phyloP scores from a whole-genome alignment of 2,329 filamentous ascomycete species.

The Zymoseptoria tritici region DNA sequence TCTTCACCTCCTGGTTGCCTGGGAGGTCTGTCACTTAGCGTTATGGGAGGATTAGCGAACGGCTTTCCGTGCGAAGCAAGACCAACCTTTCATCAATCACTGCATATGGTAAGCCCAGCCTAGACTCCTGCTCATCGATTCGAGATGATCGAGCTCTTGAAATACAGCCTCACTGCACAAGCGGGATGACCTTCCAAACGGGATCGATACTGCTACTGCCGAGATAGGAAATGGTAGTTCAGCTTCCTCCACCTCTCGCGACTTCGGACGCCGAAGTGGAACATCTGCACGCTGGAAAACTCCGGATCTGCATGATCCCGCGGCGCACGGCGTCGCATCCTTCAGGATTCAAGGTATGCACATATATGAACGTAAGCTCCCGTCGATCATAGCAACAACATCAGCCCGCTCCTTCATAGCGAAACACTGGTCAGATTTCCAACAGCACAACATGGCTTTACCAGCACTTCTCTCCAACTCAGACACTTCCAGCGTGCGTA shows the following conservation, averaged over 20 bases:
- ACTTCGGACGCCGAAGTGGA: neutral
- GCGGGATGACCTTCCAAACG: neutral
- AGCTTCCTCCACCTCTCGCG: neutral
- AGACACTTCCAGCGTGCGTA: neutral
- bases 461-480: neutral
- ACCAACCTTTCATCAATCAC: neutral
- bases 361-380: neutral
- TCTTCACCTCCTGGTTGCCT: slow-evolving; percentile 6
- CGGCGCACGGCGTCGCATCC: neutral
- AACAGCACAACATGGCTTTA: neutral
- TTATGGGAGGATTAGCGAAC: neutral
- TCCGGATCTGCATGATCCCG: neutral
- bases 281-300: neutral
- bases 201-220: neutral
- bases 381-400: neutral
- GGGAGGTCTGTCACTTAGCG: slow-evolving; percentile 14
- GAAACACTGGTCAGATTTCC: neutral
- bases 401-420: neutral
- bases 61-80: neutral
- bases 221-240: neutral
- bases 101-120: neutral
- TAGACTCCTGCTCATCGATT: neutral
- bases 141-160: neutral
- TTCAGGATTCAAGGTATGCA: neutral
- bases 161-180: neutral